These are phyloP conservation scores for Vachellia collinsii DNA, from an alignment of 306 rosid species.

Conservation along the genomic window DNA sequence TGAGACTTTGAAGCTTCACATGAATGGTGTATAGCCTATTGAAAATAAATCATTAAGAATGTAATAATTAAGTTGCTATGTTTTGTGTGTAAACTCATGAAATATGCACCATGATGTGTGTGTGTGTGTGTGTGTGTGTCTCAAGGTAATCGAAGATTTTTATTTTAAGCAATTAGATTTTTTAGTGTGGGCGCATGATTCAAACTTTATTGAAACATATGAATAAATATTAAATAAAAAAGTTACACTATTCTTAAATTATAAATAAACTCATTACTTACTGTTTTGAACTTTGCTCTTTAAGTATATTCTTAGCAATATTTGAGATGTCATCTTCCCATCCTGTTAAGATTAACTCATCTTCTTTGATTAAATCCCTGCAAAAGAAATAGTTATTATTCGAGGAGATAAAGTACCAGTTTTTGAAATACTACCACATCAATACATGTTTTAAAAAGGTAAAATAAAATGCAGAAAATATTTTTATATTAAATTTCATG, in stretches of 20 bases:
- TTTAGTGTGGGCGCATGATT: neutral
- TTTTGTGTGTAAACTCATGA: too few relatives aligned
- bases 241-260: neutral
- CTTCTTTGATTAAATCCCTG: conserved; percentile 63
- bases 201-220: neutral
- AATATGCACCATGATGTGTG: too few relatives aligned
- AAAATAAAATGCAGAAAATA: too few relatives aligned
- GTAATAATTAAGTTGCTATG: neutral
- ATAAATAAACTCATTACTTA: conserved; percentile 35
- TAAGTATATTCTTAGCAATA: conserved; percentile 62
- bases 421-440: neutral
- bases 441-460: neutral
- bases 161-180: neutral
- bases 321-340: conserved; percentile 81
- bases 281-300: conserved; percentile 89
- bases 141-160: neutral
- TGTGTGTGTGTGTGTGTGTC: neutral
- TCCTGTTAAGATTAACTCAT: conserved; percentile 64
- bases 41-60: neutral
- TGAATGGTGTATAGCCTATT: conserved; percentile 69
- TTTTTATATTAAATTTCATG: too few relatives aligned
- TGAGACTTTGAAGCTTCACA: conserved; percentile 66
- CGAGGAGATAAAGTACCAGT: neutral
- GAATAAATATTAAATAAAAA: neutral
- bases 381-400: conserved; percentile 26